Base-by-base conservation (phyloP, 371 early-diverging fungal species). In the Vavraia culicis region DNA sequence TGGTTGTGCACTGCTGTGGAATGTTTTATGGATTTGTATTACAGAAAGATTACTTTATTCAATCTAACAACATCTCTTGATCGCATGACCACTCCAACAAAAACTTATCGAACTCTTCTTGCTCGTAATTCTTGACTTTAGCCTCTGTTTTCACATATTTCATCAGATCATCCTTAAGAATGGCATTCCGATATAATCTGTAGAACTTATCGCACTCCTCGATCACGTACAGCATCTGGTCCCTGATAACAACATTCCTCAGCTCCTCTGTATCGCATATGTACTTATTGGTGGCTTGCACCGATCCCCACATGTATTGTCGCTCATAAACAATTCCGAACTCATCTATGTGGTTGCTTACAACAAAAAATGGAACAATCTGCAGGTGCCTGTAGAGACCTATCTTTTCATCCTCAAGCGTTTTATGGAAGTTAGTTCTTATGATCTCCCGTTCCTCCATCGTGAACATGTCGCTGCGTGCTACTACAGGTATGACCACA, bases 401-500 rank as follows among this genome's bases (percentile, higher is more conserved):
- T 18, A 61, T 56, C 15, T 9, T 18, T 18, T 50, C 43, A 8
- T 3, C 7, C 16, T 44, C 34, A 15, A 61, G 4, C 5, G n/a
- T 31, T 5, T 46, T 36, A 44, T 45, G 45, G 4, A 62, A 13
- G 5, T 18, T 32, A 14, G 34, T 22, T 22, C 27, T 32, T 40
- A 35, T 36, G n/a, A 41, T 39, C 40, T 22, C 13, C 14, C 42
- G 46, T 27, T 59, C 48, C 0, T 36, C 5, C 9, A 34, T 46
- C 16, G 46, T 52, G 10, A 61, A 37, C 15, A 54, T 27, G 41
- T 64, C 65, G 20, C 49, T 33, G 39, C 61, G 56, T 35, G 46
- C 23, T 33, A 64, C 44, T n/a, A 64, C 37, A 7, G 65, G 61
- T 2, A 64, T 46, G 10, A 64, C 4, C 32, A 51, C 61, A 34